These are phyloP conservation scores for Diaporthe sp. DNA, from an alignment of 2,329 filamentous ascomycete species.

Conservation along the genomic window DNA sequence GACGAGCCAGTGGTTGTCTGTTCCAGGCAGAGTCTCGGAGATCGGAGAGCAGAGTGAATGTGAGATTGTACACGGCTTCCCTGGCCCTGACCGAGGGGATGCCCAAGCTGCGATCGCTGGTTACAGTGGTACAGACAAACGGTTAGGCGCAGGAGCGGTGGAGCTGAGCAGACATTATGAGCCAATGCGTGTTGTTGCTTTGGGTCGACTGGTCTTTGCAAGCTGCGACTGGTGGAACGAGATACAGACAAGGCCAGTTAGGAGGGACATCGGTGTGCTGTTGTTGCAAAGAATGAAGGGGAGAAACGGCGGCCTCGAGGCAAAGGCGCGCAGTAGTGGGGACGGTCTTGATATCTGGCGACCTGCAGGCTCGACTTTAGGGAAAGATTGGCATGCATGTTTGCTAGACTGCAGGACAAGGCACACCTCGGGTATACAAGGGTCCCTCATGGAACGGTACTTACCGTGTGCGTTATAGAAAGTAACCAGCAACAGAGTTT, in stretches of 20 bases:
- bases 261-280: conserved; percentile 8
- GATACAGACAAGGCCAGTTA: conserved; percentile 19
- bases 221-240: conserved; percentile 17
- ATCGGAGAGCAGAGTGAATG: conserved; percentile 8
- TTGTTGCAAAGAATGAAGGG: conserved; percentile 28
- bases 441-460: conserved; percentile 23
- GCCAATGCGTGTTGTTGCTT: conserved; percentile 24
- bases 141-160: conserved; percentile 35
- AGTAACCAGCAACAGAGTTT: conserved; percentile 5
- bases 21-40: conserved; percentile 13
- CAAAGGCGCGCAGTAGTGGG: conserved; percentile 1
- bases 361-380: conserved; percentile 17
- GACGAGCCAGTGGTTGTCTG: neutral
- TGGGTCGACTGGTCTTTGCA: conserved; percentile 17
- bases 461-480: conserved; percentile 32
- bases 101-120: conserved; percentile 24
- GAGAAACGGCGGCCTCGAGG: conserved; percentile 7
- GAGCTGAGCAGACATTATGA: conserved; percentile 18
- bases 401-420: conserved; percentile 25
- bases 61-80: conserved; percentile 17
- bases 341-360: conserved; percentile 34
- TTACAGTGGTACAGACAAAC: conserved; percentile 18
- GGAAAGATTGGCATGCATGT: conserved; percentile 29
- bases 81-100: conserved; percentile 20
- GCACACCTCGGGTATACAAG: conserved; percentile 29